A percentile compares a stretch with the other conserved stretches of the same genome.
Conservation (phyloP, 2,329 filamentous ascomycete genomes). For the Clarireedia hainanense region DNA sequence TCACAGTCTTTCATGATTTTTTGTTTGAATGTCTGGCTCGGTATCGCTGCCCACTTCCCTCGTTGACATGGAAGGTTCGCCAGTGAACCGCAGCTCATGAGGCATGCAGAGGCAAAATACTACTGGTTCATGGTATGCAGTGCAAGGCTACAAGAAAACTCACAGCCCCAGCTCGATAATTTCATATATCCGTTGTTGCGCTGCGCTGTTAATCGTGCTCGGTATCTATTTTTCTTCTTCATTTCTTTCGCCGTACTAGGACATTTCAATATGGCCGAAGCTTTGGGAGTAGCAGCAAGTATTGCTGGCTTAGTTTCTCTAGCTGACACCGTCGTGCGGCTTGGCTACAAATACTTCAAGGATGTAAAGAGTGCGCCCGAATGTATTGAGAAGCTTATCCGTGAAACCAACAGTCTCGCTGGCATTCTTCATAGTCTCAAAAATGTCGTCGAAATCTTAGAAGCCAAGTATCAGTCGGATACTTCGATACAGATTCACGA, state of each 20-base stretch:
- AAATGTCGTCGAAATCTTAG: background rate
- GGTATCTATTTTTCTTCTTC: background rate
- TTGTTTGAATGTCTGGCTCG: too few species aligned
- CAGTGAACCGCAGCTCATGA: too few species aligned
- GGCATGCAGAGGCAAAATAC: too few species aligned
- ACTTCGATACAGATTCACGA: slow-evolving; percentile 4
- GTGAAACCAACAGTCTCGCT: slow-evolving; percentile 9
- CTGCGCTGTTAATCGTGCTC: too few species aligned
- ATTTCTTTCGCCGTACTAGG: too few species aligned
- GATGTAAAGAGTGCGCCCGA: slow-evolving; percentile 6
- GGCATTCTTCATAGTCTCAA: slow-evolving; percentile 8
- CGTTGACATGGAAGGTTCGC: too few species aligned
- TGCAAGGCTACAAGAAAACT: too few species aligned
- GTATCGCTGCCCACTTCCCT: too few species aligned
- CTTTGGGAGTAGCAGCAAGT: background rate
- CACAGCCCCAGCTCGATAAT: too few species aligned
- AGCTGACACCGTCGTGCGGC: slow-evolving; percentile 2
- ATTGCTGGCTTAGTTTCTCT: slow-evolving; percentile 11
- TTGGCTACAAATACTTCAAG: slow-evolving; percentile 10
- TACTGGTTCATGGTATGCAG: too few species aligned
- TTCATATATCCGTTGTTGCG: too few species aligned
- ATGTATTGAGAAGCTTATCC: background rate
- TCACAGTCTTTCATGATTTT: too few species aligned
- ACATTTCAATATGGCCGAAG: background rate
- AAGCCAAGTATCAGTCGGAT: background rate